phyloP scores from a whole-genome alignment of 352 stramenopile species.

The Phytophthora brassicae region DNA sequence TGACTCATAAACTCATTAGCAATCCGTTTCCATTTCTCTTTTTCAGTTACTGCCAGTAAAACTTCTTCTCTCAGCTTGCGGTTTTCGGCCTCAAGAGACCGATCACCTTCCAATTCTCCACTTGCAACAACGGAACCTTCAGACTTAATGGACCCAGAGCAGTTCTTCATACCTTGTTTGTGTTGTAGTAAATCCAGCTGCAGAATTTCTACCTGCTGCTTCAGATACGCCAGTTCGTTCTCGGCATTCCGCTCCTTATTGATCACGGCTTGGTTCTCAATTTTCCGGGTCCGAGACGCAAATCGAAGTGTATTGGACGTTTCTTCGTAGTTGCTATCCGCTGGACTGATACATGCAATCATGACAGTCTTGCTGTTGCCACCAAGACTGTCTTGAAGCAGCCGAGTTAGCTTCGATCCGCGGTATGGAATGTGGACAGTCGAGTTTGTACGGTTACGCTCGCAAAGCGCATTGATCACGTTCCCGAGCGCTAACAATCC shows the following conservation, averaged over 20 bases:
- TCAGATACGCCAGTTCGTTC: slow-evolving; percentile 62
- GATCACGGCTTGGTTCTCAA: slow-evolving; percentile 97
- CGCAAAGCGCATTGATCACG: slow-evolving; percentile 93
- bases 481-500: slow-evolving; percentile 94
- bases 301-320: slow-evolving; percentile 96
- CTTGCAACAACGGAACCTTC: neutral
- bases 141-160: neutral
- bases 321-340: slow-evolving; percentile 90
- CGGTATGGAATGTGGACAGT: slow-evolving; percentile 81
- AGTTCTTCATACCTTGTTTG: neutral
- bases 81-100: slow-evolving; percentile 39
- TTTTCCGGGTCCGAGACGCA: slow-evolving; percentile 97
- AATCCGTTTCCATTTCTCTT: slow-evolving; percentile 72
- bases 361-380: slow-evolving; percentile 93
- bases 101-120: neutral
- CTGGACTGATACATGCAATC: slow-evolving; percentile 84
- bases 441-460: slow-evolving; percentile 60
- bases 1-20: slow-evolving; percentile 43
- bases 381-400: slow-evolving; percentile 88
- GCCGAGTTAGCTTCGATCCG: slow-evolving; percentile 90
- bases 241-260: slow-evolving; percentile 95
- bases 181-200: slow-evolving; percentile 65
- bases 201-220: slow-evolving; percentile 68
- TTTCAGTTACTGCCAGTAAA: slow-evolving; percentile 39
- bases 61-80: slow-evolving; percentile 34